Evolutionary conservation across 1,284 basidiomycete species (phyloP).

Genomic region (Fomitopsis betulina): DNA sequence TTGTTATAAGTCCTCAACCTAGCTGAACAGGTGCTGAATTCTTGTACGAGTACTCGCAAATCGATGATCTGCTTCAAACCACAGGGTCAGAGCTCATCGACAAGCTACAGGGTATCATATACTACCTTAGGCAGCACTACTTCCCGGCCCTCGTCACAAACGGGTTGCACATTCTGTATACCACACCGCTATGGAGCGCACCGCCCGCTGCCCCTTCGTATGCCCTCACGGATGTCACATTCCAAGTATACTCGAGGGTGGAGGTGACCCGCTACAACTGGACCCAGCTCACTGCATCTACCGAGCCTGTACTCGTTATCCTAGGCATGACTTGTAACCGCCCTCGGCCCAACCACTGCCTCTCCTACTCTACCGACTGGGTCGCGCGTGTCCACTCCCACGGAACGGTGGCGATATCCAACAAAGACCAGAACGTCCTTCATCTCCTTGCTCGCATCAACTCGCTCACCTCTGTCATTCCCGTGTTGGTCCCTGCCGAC

Average conservation of each 20-base stretch:
- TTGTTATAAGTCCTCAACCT: not conserved
- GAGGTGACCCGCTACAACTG: constrained; percentile 8
- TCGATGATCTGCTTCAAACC: constrained; percentile 14
- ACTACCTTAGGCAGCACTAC: constrained; percentile 19
- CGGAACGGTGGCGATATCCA: constrained; percentile 23
- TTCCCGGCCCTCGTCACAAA: constrained; percentile 14
- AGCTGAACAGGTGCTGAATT: constrained; percentile 16
- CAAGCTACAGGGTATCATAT: constrained; percentile 13
- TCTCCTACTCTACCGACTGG: constrained; percentile 17
- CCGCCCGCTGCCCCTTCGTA: constrained; percentile 5
- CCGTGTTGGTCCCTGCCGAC: constrained; percentile 17
- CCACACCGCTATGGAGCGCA: constrained; percentile 17
- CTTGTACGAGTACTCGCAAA: constrained; percentile 14
- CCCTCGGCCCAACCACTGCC: constrained; percentile 7
- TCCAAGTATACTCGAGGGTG: constrained; percentile 15
- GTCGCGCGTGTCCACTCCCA: constrained; percentile 16
- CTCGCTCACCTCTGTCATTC: constrained; percentile 23
- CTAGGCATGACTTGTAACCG: constrained; percentile 20
- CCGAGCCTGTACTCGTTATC: constrained; percentile 22
- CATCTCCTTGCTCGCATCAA: constrained; percentile 22
- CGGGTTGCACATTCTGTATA: constrained; percentile 21
- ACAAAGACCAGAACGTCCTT: constrained; percentile 17
- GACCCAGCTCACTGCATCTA: not conserved
- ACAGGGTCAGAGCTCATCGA: constrained; percentile 10
- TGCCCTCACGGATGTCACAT: constrained; percentile 19